A percentile compares a stretch with the other conserved stretches of the same genome.
phyloP scores from a whole-genome alignment of 768 basidiomycete species.

The Tricholoma sp. region DNA sequence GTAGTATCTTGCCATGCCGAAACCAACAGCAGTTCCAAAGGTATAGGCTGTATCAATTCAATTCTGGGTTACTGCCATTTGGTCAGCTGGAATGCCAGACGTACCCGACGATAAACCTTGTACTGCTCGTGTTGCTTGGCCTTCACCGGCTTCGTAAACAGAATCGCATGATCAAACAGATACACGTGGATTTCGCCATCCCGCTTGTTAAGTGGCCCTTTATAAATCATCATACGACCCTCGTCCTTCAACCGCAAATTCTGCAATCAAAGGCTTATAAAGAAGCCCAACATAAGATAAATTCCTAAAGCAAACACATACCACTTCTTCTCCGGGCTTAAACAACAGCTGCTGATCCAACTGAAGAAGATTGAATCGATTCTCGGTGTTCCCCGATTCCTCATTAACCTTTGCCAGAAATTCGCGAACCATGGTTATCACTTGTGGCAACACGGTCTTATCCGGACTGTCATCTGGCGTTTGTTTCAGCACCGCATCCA shows the following conservation, averaged over 20 bases:
- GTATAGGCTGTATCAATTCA: constrained; percentile 67
- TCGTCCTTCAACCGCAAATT: constrained; percentile 85
- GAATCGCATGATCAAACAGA: constrained; percentile 92
- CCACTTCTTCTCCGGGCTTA: constrained; percentile 85
- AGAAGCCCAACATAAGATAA: not conserved
- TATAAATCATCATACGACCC: constrained; percentile 86
- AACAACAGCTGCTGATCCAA: constrained; percentile 89
- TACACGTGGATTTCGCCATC: constrained; percentile 92
- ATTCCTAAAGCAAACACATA: constrained; percentile 34
- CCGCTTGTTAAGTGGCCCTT: constrained; percentile 84
- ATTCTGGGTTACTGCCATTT: not conserved
- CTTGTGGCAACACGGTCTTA: constrained; percentile 71
- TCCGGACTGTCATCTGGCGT: constrained; percentile 90
- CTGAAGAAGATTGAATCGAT: constrained; percentile 92
- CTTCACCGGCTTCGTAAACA: constrained; percentile 82
- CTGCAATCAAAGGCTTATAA: constrained; percentile 31
- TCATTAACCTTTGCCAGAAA: constrained; percentile 87
- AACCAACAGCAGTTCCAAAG: constrained; percentile 85
- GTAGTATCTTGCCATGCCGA: constrained; percentile 66
- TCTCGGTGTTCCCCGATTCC: constrained; percentile 94
- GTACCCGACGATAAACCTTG: constrained; percentile 88
- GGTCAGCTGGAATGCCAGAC: constrained; percentile 18
- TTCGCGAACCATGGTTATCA: constrained; percentile 67
- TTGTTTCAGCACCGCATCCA: constrained; percentile 89
- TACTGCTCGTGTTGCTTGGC: constrained; percentile 90